Conservation (phyloP, 2,329 filamentous ascomycete species). For the Lecanoromycetidae sp. region DNA sequence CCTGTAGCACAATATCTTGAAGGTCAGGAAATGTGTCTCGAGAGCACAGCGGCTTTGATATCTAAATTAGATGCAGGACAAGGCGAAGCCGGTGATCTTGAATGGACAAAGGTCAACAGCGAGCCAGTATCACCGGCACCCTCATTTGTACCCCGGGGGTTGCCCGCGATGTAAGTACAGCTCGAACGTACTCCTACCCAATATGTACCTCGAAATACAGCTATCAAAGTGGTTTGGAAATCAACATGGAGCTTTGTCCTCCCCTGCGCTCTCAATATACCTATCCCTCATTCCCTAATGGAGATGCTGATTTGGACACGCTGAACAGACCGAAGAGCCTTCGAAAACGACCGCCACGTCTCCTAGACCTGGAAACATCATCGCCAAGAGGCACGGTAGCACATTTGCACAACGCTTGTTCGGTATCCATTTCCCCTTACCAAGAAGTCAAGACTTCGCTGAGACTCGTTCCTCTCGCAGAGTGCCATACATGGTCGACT, state of each 20-base stretch:
- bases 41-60: background rate
- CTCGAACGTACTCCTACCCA: no score
- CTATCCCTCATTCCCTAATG: no score
- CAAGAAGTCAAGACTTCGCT: slow-evolving; percentile 13
- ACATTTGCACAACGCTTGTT: slow-evolving; percentile 36
- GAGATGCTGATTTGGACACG: no score
- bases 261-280: no score
- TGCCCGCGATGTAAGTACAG: no score
- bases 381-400: slow-evolving; percentile 25
- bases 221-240: no score
- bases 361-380: slow-evolving; percentile 30
- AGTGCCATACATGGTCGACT: slow-evolving; percentile 59
- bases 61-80: slow-evolving; percentile 28
- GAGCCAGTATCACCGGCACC: slow-evolving; percentile 22
- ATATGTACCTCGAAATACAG: slow-evolving; percentile 37
- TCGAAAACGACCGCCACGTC: slow-evolving; percentile 37
- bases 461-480: slow-evolving; percentile 31
- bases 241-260: no score
- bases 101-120: slow-evolving; percentile 21
- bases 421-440: slow-evolving; percentile 25
- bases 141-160: slow-evolving; percentile 40
- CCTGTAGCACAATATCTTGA: slow-evolving; percentile 82
- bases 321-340: no score
- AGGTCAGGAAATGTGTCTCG: slow-evolving; percentile 48
- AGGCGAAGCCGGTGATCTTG: slow-evolving; percentile 33